phyloP scores from a whole-genome alignment of 2,329 filamentous ascomycete genomes.

The Phaeosphaeria sp. region DNA sequence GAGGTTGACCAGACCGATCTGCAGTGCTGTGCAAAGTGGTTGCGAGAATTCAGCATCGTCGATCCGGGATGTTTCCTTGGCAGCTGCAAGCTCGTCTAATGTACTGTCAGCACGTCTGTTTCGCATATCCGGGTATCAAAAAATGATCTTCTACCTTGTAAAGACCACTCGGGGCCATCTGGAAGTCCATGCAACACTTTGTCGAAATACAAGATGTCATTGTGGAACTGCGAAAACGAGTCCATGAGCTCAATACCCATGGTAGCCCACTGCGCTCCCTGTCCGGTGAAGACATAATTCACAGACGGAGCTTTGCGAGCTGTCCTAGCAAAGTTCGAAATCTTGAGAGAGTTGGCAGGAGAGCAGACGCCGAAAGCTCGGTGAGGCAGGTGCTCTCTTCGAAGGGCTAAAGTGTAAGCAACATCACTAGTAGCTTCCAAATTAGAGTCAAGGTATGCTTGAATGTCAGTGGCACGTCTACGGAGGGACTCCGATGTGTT shows the following conservation, averaged over 20 bases:
- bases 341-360: not conserved
- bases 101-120: not conserved
- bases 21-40: constrained; percentile 31
- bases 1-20: constrained; percentile 25
- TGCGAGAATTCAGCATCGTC: constrained; percentile 25
- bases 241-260: constrained; percentile 21
- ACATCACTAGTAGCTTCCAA: not conserved
- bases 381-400: constrained; percentile 8
- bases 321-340: not conserved
- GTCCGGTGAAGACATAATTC: constrained; percentile 32
- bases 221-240: not conserved
- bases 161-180: constrained; percentile 3
- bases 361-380: constrained; percentile 8
- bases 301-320: not conserved
- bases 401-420: constrained; percentile 11
- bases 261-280: constrained; percentile 30
- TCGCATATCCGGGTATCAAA: not conserved
- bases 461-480: not conserved
- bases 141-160: constrained; percentile 5
- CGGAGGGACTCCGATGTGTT: constrained; percentile 16
- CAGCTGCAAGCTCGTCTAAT: not conserved
- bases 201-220: not conserved
- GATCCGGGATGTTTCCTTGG: constrained; percentile 7
- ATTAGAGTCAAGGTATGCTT: not conserved
- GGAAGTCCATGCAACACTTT: constrained; percentile 1